Conservation (phyloP, 2,329 filamentous ascomycete species). For the Sclerotinia glacialis region DNA sequence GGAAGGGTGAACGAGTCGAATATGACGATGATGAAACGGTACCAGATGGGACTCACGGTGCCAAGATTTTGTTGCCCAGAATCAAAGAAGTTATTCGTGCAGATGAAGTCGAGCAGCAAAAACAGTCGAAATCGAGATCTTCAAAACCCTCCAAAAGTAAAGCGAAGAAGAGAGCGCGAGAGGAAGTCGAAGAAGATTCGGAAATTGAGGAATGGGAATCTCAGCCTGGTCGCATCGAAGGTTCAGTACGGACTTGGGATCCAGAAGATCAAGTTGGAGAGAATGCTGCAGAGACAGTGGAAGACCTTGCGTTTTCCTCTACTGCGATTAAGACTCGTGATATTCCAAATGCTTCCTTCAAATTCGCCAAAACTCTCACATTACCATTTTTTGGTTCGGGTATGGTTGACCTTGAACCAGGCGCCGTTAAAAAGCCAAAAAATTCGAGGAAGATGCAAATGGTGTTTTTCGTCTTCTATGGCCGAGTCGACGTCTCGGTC, state of each 20-base stretch:
- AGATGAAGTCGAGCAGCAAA: conserved; percentile 54
- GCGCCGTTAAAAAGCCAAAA: conserved; percentile 81
- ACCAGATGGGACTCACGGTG: conserved; percentile 42
- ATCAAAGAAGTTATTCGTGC: conserved; percentile 77
- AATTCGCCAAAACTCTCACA: conserved; percentile 83
- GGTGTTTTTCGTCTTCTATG: conserved; percentile 86
- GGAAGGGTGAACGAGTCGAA: conserved; percentile 78
- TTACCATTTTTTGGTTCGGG: conserved; percentile 85
- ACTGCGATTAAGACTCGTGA: conserved; percentile 53
- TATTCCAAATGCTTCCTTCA: conserved; percentile 68
- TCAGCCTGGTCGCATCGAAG: conserved; percentile 60
- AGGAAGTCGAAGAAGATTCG: conserved; percentile 49
- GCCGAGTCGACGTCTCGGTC: conserved; percentile 76
- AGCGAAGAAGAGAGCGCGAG: conserved; percentile 30
- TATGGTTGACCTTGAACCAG: conserved; percentile 81
- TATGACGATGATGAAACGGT: conserved; percentile 58
- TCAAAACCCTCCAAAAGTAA: conserved; percentile 31
- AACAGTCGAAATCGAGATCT: conserved; percentile 25
- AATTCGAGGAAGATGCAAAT: conserved; percentile 96
- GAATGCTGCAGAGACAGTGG: conserved; percentile 54
- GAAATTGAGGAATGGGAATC: conserved; percentile 69
- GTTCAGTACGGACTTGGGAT: conserved; percentile 64
- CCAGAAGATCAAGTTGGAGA: conserved; percentile 56
- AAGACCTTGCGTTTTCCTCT: conserved; percentile 51
- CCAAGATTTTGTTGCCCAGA: conserved; percentile 61